Evolutionary conservation across 2,329 filamentous ascomycete genomes (phyloP).

Genomic region (Metarhizium rileyi): DNA sequence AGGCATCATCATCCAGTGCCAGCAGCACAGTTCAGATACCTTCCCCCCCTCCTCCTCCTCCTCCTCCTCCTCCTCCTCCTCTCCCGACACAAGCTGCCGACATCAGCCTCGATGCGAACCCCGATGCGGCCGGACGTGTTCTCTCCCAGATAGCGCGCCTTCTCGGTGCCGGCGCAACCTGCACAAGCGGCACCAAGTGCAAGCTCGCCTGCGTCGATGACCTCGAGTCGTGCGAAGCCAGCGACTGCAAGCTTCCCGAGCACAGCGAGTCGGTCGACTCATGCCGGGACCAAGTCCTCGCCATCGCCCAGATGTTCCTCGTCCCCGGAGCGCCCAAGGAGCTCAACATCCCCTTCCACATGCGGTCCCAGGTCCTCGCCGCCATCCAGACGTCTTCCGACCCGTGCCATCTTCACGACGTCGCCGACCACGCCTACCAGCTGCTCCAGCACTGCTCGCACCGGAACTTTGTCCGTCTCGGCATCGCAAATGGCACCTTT

Average conservation of each 20-base stretch:
- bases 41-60: too few species aligned
- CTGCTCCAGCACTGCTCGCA: conserved; percentile 38
- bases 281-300: conserved; percentile 17
- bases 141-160: background rate
- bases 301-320: conserved; percentile 31
- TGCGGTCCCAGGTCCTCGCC: conserved; percentile 29
- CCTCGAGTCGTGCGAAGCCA: too few species aligned
- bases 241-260: background rate
- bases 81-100: too few species aligned
- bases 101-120: too few species aligned
- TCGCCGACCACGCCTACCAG: conserved; percentile 36
- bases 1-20: too few species aligned
- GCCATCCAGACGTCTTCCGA: conserved; percentile 24
- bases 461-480: conserved; percentile 42
- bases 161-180: background rate
- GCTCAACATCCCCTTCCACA: conserved; percentile 34
- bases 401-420: conserved; percentile 28
- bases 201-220: background rate
- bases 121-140: background rate
- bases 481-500: conserved; percentile 41
- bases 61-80: too few species aligned
- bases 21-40: too few species aligned
- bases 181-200: background rate
- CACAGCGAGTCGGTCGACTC: conserved; percentile 4
- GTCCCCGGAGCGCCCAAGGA: conserved; percentile 32